Evolutionary conservation across 2,329 filamentous ascomycete genomes (phyloP).

Genomic region (Fusarium goolgardi): DNA sequence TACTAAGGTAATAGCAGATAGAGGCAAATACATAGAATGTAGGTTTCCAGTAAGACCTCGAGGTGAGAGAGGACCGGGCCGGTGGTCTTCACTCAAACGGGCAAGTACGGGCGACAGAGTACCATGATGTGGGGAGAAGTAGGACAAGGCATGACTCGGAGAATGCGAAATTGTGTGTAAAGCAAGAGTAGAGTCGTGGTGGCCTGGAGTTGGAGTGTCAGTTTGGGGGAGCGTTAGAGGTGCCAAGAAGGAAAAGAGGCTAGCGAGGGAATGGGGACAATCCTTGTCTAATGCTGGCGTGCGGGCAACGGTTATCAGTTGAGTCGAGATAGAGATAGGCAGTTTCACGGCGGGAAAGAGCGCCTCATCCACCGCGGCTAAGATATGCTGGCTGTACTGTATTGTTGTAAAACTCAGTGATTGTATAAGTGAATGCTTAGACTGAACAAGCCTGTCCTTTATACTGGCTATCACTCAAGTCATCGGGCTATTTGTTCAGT

Average conservation of each 20-base stretch:
- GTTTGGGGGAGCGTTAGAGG: slow-evolving; percentile 30
- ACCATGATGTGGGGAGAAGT: slow-evolving; percentile 39
- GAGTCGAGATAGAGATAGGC: slow-evolving; percentile 41
- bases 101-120: slow-evolving; percentile 33
- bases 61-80: slow-evolving; percentile 33
- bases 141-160: slow-evolving; percentile 42
- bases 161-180: slow-evolving; percentile 1
- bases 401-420: neutral
- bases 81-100: slow-evolving; percentile 24
- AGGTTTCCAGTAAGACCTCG: neutral
- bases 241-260: slow-evolving; percentile 25
- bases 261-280: slow-evolving; percentile 8
- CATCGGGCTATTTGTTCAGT: slow-evolving; percentile 18
- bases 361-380: slow-evolving; percentile 14
- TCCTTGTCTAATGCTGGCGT: slow-evolving; percentile 6
- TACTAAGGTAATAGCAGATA: neutral
- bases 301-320: slow-evolving; percentile 27
- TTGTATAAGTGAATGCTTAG: neutral
- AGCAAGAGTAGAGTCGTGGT: slow-evolving; percentile 4
- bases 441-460: neutral
- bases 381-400: neutral
- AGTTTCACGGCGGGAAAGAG: slow-evolving; percentile 26
- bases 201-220: slow-evolving; percentile 16
- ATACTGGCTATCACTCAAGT: neutral
- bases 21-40: slow-evolving; percentile 3